Evolutionary conservation across 192 early-diverging fungal genomes (phyloP).

Genomic region (Backusella liffmaniae): DNA sequence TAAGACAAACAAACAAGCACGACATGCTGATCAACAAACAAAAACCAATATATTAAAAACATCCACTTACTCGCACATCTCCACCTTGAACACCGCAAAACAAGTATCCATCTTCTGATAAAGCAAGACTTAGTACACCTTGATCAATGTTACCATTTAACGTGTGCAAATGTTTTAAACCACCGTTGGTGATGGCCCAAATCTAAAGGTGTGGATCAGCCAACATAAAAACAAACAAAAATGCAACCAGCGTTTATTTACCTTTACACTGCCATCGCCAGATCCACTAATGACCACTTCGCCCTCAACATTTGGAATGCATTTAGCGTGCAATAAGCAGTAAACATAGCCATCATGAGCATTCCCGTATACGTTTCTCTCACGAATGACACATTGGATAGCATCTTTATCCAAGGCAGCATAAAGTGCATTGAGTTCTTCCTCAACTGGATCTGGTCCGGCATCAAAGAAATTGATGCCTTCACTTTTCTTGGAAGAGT

Average conservation of each 20-base stretch:
- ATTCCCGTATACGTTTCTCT: conserved; percentile 50
- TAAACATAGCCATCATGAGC: conserved; percentile 79
- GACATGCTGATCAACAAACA: background rate
- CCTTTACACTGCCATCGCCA: conserved; percentile 67
- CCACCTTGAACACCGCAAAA: conserved; percentile 77
- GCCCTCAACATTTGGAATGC: conserved; percentile 49
- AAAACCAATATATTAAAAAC: background rate
- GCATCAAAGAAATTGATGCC: conserved; percentile 33
- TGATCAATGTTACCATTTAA: conserved; percentile 39
- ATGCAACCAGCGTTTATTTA: conserved; percentile 31
- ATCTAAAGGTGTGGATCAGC: conserved; percentile 15
- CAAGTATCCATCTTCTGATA: conserved; percentile 67
- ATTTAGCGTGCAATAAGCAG: conserved; percentile 49
- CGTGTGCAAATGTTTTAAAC: conserved; percentile 27
- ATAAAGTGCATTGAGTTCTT: background rate
- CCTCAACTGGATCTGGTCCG: background rate
- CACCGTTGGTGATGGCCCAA: conserved; percentile 29
- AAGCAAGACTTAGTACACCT: conserved; percentile 60
- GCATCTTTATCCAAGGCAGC: conserved; percentile 42
- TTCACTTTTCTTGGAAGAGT: conserved; percentile 22
- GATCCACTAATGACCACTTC: conserved; percentile 58
- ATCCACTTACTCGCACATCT: conserved; percentile 48
- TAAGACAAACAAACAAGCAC: conserved; percentile 3
- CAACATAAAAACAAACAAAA: background rate
- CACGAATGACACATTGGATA: conserved; percentile 59